Evolutionary conservation across 1,284 basidiomycete genomes (phyloP).

Genomic region (Trichosporon ovoides): DNA sequence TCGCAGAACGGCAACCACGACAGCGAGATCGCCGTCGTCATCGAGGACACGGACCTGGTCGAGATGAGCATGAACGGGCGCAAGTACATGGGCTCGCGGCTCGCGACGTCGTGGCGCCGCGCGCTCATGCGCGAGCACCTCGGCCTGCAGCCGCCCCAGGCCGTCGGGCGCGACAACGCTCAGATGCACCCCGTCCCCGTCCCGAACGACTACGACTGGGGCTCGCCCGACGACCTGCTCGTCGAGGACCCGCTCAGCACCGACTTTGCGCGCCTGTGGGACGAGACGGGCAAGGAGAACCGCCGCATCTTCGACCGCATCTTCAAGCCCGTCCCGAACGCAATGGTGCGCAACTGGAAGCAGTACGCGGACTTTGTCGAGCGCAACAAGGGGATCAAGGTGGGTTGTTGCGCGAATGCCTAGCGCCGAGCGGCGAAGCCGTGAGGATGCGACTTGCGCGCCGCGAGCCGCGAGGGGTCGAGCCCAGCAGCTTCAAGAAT

Average conservation of each 20-base stretch:
- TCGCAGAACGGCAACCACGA: conserved; percentile 71
- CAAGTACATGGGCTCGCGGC: conserved; percentile 46
- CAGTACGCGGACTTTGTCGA: conserved; percentile 62
- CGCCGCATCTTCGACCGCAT: conserved; percentile 61
- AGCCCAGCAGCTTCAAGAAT: background rate
- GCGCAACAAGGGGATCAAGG: conserved; percentile 28
- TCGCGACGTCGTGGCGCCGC: conserved; percentile 43
- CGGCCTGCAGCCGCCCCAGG: conserved; percentile 59
- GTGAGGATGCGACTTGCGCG: no score
- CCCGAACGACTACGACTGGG: conserved; percentile 63
- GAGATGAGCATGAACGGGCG: conserved; percentile 72
- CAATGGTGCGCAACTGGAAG: conserved; percentile 69
- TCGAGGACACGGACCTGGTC: conserved; percentile 75
- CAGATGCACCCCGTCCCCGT: conserved; percentile 65
- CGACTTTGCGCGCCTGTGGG: conserved; percentile 60
- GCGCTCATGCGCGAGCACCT: conserved; percentile 62
- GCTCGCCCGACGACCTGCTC: conserved; percentile 56
- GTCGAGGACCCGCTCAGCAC: conserved; percentile 77
- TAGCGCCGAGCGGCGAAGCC: conserved; percentile 33
- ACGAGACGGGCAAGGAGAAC: conserved; percentile 68
- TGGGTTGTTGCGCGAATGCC: background rate
- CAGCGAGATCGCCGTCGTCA: conserved; percentile 83
- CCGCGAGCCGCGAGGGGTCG: no score
- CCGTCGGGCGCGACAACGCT: background rate
- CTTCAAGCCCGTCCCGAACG: conserved; percentile 59